Evolutionary conservation across 2,329 filamentous ascomycete genomes (phyloP).

Genomic region (Penicillium glabrum): DNA sequence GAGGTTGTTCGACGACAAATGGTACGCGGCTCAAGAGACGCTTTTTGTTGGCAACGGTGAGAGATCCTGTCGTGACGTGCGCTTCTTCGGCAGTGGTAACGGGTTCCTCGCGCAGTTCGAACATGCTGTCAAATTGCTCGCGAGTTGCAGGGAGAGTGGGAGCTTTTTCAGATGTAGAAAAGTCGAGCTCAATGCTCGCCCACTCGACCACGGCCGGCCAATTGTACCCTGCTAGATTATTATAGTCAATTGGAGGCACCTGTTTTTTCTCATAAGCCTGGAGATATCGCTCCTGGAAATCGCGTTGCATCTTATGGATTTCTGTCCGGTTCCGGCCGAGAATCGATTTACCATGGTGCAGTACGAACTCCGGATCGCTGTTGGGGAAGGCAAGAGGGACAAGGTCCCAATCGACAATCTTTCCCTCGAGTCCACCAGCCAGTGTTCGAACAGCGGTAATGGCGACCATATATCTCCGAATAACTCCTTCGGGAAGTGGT

Average conservation of each 20-base stretch:
- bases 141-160: conserved; percentile 46
- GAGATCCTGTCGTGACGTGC: conserved; percentile 30
- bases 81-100: conserved; percentile 34
- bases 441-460: conserved; percentile 47
- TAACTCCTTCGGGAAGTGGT: conserved; percentile 27
- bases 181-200: conserved; percentile 44
- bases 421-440: conserved; percentile 45
- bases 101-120: conserved; percentile 41
- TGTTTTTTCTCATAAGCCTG: conserved; percentile 45
- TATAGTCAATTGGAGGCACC: conserved; percentile 47
- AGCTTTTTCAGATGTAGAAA: conserved; percentile 35
- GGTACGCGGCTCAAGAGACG: conserved; percentile 33
- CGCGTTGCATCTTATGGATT: conserved; percentile 45
- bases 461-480: conserved; percentile 41
- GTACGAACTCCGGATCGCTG: conserved; percentile 38
- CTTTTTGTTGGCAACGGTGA: conserved; percentile 37
- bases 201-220: conserved; percentile 50
- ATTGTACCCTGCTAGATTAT: conserved; percentile 45
- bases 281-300: conserved; percentile 48
- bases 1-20: conserved; percentile 29
- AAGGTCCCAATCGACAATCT: conserved; percentile 47
- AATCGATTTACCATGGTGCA: conserved; percentile 40
- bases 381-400: conserved; percentile 43
- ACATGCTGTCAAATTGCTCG: conserved; percentile 42
- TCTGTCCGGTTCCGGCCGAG: conserved; percentile 39